Evolutionary conservation across 108 stramenopile species (phyloP).

Genomic region (Thalassiosira profunda): DNA sequence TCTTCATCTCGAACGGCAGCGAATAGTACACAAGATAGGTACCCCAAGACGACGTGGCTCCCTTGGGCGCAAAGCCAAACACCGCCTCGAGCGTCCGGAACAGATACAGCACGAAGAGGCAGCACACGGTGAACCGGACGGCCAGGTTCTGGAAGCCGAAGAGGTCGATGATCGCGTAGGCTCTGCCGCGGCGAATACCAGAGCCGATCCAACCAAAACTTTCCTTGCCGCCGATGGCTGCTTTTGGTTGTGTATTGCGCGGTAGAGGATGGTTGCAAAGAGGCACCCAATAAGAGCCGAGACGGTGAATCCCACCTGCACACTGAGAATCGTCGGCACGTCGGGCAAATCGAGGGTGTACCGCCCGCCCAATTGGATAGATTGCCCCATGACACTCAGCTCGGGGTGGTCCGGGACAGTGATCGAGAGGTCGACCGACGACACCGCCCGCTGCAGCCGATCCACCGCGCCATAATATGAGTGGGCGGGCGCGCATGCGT

Average conservation of each 20-base stretch:
- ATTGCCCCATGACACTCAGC: neutral
- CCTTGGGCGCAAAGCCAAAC: constrained; percentile 13
- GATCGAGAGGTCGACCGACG: neutral
- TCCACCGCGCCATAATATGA: too few relatives aligned
- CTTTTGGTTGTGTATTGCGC: constrained; percentile 1
- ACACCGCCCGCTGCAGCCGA: neutral
- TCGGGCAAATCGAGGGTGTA: constrained; percentile 15
- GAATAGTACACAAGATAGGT: constrained; percentile 27
- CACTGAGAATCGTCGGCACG: neutral
- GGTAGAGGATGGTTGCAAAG: constrained; percentile 14
- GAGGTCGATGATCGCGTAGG: constrained; percentile 10
- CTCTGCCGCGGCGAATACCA: constrained; percentile 5
- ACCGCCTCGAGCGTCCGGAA: constrained; percentile 30
- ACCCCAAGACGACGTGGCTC: constrained; percentile 1
- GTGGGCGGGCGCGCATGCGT: too few relatives aligned
- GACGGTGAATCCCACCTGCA: constrained; percentile 1
- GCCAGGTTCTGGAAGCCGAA: constrained; percentile 24
- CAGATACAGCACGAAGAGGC: constrained; percentile 30
- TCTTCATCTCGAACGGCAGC: constrained; percentile 16
- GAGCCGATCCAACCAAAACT: constrained; percentile 12
- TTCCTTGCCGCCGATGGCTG: neutral
- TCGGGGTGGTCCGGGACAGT: neutral
- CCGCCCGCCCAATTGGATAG: constrained; percentile 7
- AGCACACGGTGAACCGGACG: constrained; percentile 21
- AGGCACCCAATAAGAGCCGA: constrained; percentile 8